These are phyloP conservation scores for Phymatotrichopsis omnivora DNA, from an alignment of 2,329 filamentous ascomycete species.

Conservation along the genomic window DNA sequence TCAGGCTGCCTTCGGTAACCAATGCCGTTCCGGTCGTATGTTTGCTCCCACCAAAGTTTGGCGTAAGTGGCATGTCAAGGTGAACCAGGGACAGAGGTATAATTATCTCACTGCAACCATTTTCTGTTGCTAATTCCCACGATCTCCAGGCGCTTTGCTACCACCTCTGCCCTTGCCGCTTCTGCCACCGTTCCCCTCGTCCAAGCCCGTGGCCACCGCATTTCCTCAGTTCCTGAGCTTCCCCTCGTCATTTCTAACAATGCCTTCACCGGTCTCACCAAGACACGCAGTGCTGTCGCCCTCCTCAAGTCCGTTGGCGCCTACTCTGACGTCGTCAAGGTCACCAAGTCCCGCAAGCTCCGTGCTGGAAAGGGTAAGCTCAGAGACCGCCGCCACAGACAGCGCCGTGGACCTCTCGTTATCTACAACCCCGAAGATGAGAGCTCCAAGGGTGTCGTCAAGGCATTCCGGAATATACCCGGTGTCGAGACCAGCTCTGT, in stretches of 20 bases:
- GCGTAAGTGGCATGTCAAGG: conserved; percentile 99
- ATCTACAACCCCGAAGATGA: conserved; percentile 95
- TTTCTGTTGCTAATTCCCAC: conserved; percentile 30
- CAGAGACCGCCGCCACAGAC: conserved; percentile 88
- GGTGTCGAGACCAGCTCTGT: conserved; percentile 96
- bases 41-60: conserved; percentile 99
- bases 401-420: conserved; percentile 94
- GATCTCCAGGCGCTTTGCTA: conserved; percentile 78
- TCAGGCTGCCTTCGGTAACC: conserved; percentile 99
- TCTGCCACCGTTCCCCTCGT: conserved; percentile 91
- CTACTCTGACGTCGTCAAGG: conserved; percentile 84
- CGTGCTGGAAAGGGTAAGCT: conserved; percentile 99
- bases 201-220: conserved; percentile 91
- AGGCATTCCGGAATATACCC: conserved; percentile 96
- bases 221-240: conserved; percentile 86
- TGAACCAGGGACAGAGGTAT: conserved; percentile 99
- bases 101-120: conserved; percentile 37
- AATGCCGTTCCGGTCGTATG: conserved; percentile 99
- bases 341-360: conserved; percentile 91
- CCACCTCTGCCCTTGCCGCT: conserved; percentile 91
- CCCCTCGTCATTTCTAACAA: conserved; percentile 91
- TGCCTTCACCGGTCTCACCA: conserved; percentile 72
- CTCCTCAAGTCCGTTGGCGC: conserved; percentile 90
- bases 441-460: conserved; percentile 75
- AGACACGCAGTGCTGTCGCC: conserved; percentile 76